phyloP scores from a whole-genome alignment of 441 rosid species.

The Breynia disticha region DNA sequence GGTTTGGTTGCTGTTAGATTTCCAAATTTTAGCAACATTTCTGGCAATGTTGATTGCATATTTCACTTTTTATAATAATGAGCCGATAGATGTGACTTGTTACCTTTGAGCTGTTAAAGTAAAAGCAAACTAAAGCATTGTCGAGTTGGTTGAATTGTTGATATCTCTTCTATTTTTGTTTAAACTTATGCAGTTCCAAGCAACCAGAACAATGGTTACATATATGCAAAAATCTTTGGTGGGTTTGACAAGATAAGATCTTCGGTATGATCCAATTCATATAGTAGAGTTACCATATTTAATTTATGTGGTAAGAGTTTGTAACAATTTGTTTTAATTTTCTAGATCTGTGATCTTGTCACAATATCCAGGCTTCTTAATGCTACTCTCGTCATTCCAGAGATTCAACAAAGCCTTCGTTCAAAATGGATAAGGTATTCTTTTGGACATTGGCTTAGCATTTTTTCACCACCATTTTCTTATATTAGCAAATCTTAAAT shows the following conservation, averaged over 20 bases:
- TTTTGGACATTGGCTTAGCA: constrained; percentile 8
- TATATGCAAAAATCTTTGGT: constrained; percentile 90
- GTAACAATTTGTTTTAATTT: constrained; percentile 58
- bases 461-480: constrained; percentile 15
- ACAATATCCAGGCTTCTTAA: constrained; percentile 99
- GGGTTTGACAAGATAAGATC: constrained; percentile 88
- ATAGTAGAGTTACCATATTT: constrained; percentile 9
- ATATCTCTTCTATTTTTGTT: constrained; percentile 4
- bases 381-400: constrained; percentile 99
- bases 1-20: too few relatives aligned
- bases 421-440: constrained; percentile 87
- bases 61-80: too few relatives aligned
- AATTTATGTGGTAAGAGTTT: constrained; percentile 25
- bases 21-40: too few relatives aligned
- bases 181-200: constrained; percentile 40
- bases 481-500: constrained; percentile 8
- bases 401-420: constrained; percentile 85
- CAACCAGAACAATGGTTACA: constrained; percentile 53
- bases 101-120: too few relatives aligned
- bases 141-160: constrained; percentile 2
- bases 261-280: constrained; percentile 50
- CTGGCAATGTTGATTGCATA: too few relatives aligned
- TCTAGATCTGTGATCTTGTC: constrained; percentile 99
- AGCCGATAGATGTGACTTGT: too few relatives aligned
- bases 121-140: constrained; percentile 2